Conservation (phyloP, 352 stramenopile genomes). For the Elongisporangium anandrum region DNA sequence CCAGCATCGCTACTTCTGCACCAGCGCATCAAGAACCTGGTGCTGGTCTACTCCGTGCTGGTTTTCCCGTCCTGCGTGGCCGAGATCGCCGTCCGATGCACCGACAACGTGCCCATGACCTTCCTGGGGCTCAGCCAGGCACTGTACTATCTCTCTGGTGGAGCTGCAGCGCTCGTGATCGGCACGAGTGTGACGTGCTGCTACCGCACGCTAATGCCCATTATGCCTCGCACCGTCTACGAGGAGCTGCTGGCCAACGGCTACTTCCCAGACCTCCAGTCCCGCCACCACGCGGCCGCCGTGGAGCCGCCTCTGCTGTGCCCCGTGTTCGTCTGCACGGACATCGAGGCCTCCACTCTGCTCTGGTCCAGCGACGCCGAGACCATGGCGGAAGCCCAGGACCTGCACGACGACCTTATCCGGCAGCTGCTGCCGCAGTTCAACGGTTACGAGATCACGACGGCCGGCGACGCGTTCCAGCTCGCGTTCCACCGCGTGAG, state of each 20-base stretch:
- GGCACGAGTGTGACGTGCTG: constrained; percentile 59
- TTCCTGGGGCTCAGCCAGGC: constrained; percentile 45
- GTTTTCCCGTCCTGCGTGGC: constrained; percentile 60
- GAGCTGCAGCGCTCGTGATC: constrained; percentile 52
- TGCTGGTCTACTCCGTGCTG: constrained; percentile 63
- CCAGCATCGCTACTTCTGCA: constrained; percentile 41
- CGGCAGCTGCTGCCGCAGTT: constrained; percentile 44
- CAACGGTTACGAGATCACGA: constrained; percentile 82
- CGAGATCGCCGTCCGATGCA: constrained; percentile 24
- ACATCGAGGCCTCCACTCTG: constrained; percentile 76
- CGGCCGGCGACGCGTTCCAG: constrained; percentile 71
- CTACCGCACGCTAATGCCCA: constrained; percentile 47
- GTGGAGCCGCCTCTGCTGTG: constrained; percentile 41
- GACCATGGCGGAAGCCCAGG: constrained; percentile 61
- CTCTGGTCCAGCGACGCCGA: constrained; percentile 48
- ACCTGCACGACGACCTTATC: constrained; percentile 68
- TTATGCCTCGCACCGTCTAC: constrained; percentile 59
- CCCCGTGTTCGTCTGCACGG: constrained; percentile 77
- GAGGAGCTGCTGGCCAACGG: constrained; percentile 59
- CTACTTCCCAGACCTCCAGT: constrained; percentile 39
- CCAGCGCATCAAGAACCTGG: constrained; percentile 62
- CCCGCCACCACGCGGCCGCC: constrained; percentile 21
- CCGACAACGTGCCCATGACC: constrained; percentile 27
- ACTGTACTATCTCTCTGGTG: constrained; percentile 60
- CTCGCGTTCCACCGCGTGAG: constrained; percentile 67